phyloP scores from a whole-genome alignment of 2,329 filamentous ascomycete genomes.

The Pyricularia grisea region DNA sequence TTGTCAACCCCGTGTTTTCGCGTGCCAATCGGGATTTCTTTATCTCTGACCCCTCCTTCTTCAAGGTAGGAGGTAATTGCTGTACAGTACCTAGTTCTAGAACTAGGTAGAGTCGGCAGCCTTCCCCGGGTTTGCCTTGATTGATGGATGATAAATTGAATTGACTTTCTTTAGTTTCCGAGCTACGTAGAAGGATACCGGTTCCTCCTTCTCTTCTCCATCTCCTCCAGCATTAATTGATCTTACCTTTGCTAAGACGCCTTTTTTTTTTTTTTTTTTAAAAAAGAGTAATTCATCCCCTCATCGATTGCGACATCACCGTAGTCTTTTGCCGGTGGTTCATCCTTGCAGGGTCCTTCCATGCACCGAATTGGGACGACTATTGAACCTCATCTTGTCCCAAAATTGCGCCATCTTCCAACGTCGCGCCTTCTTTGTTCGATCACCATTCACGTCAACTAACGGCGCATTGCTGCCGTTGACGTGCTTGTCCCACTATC shows the following conservation, averaged over 20 bases:
- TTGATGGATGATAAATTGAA: neutral
- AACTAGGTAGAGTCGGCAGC: neutral
- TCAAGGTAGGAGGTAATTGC: too few species aligned
- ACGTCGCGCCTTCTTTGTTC: neutral
- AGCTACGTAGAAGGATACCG: neutral
- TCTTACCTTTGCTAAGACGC: neutral
- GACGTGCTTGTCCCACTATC: conserved; percentile 1
- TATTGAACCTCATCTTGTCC: conserved; percentile 12
- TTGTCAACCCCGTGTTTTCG: neutral
- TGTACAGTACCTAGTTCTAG: too few species aligned
- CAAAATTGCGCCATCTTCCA: conserved; percentile 15
- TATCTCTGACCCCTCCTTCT: neutral
- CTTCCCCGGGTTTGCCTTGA: neutral
- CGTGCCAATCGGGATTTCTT: neutral
- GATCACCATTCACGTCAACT: neutral
- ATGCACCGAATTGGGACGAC: neutral
- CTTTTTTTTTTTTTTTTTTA: too few species aligned
- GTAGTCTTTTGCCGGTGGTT: neutral
- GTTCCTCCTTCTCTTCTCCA: neutral
- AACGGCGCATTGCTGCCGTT: neutral
- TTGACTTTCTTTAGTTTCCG: neutral
- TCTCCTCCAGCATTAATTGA: neutral
- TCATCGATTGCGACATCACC: conserved; percentile 6
- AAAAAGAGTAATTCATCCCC: neutral
- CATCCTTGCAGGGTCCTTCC: neutral